Base-by-base conservation (phyloP, 768 basidiomycete species). In the Kwoniella sp. region DNA sequence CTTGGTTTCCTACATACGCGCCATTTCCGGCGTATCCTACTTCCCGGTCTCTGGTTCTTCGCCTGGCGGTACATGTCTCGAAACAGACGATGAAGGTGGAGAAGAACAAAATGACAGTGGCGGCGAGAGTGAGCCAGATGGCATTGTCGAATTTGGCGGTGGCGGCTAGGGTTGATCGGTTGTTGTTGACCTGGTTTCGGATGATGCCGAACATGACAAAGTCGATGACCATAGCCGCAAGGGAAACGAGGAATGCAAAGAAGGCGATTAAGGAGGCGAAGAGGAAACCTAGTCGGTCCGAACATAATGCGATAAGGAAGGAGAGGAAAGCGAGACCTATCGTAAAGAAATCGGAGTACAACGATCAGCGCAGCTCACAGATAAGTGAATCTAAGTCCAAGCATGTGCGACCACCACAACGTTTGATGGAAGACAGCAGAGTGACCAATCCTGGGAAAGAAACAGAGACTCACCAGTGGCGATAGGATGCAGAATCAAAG, bases 101-200 rank as follows among this genome's bases (percentile, higher is more conserved):
- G 80, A 96, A 89, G 84, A 93, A 91, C 47, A 97, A 83, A 21
- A 93, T 82, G 19, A 94, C 25, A 85, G 89, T 92, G 0, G 91
- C 90, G 1, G 86, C 88, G 33, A 97, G 85, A 1, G 91, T 92
- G 50, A 97, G 82, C 94, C 94, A 97, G 47, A 94, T 85, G 22
- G 90, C 92, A 63, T 85, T 73, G 21, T 47, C 50, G 58, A 64
- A 77, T 4, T 19, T 40, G 13, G 72, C 67, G 26, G 50, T 47
- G 21, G 56, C 44, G 37, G 27, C 27, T 25, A 62, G 60, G 51
- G 60, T 61, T 4, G 40, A 44, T 3, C 40, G 8, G 46, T 55
- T 57, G 62, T 65, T 47, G 61, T 65, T 52, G 60, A 77, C 64
- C 15, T 66, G 55, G 54, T 73, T 57, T 5, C 61, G 46, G 63